These are phyloP conservation scores for Dorcoceras hygrometricum DNA, from an alignment of 257 asterid species.

Conservation along the genomic window DNA sequence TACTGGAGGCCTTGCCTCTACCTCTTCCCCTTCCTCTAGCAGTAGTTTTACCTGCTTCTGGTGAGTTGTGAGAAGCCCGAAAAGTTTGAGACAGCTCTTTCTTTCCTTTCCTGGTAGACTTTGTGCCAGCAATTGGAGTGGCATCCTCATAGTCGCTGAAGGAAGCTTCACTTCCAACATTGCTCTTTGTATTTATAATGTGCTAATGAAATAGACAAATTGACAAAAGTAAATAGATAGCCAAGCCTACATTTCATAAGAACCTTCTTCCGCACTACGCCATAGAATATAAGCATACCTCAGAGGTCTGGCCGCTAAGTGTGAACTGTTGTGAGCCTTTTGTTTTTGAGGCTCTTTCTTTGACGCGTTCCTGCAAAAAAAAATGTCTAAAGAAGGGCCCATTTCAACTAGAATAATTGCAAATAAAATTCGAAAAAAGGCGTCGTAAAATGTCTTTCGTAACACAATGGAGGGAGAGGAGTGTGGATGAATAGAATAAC, in stretches of 20 bases:
- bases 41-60: constrained; percentile 59
- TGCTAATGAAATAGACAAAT: constrained; percentile 38
- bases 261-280: constrained; percentile 11
- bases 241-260: constrained; percentile 21
- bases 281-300: constrained; percentile 40
- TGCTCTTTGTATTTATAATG: constrained; percentile 34
- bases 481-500: neutral
- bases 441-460: constrained; percentile 3
- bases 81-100: constrained; percentile 60
- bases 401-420: constrained; percentile 14
- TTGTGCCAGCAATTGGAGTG: constrained; percentile 47
- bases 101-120: constrained; percentile 53
- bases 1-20: constrained; percentile 66
- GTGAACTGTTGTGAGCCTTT: constrained; percentile 55
- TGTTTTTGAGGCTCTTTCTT: constrained; percentile 55
- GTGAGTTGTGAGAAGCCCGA: constrained; percentile 51
- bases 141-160: constrained; percentile 90
- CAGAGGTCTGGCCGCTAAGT: constrained; percentile 54
- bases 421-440: constrained; percentile 16
- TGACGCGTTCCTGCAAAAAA: constrained; percentile 76
- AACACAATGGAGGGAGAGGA: constrained; percentile 1
- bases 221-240: constrained; percentile 7
- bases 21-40: constrained; percentile 90
- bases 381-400: constrained; percentile 16
- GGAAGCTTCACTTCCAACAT: constrained; percentile 52